Evolutionary conservation across 2,329 filamentous ascomycete genomes (phyloP).

Genomic region (Sporothrix inflata): DNA sequence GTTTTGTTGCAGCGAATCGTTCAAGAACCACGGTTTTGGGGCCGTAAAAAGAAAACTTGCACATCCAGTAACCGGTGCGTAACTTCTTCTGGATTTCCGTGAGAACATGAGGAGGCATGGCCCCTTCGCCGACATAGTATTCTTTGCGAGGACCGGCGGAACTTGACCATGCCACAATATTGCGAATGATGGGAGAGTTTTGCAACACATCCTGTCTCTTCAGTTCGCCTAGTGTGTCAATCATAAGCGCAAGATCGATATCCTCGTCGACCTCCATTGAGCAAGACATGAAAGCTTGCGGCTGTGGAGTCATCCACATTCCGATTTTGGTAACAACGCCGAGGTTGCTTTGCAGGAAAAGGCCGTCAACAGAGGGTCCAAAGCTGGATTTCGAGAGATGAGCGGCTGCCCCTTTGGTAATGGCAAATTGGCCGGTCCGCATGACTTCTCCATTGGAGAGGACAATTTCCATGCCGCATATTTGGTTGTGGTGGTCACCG

Average conservation of each 20-base stretch:
- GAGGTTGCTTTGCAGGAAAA: conserved; percentile 58
- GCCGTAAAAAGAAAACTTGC: too few relatives aligned
- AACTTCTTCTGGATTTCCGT: too few relatives aligned
- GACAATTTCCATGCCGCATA: conserved; percentile 43
- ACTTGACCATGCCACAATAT: conserved; percentile 51
- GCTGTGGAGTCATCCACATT: conserved; percentile 47
- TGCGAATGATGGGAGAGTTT: conserved; percentile 50
- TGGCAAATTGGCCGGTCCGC: conserved; percentile 38
- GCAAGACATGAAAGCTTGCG: conserved; percentile 52
- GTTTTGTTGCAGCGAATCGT: too few relatives aligned
- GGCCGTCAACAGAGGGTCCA: conserved; percentile 49
- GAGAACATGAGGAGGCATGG: too few relatives aligned
- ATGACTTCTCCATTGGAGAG: conserved; percentile 38
- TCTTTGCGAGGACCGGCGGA: conserved; percentile 47
- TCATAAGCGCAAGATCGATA: conserved; percentile 50
- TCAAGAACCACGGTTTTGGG: too few relatives aligned
- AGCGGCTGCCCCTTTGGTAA: conserved; percentile 47
- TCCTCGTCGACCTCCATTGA: conserved; percentile 50
- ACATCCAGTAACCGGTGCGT: too few relatives aligned
- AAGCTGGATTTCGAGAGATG: conserved; percentile 46
- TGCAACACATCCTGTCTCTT: conserved; percentile 49
- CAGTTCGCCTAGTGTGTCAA: conserved; percentile 50
- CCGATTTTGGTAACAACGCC: conserved; percentile 61
- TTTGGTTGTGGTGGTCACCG: conserved; percentile 43
- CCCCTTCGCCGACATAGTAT: too few relatives aligned